Conservation (phyloP, 2,329 filamentous ascomycete genomes). For the Scedosporium dehoogii region DNA sequence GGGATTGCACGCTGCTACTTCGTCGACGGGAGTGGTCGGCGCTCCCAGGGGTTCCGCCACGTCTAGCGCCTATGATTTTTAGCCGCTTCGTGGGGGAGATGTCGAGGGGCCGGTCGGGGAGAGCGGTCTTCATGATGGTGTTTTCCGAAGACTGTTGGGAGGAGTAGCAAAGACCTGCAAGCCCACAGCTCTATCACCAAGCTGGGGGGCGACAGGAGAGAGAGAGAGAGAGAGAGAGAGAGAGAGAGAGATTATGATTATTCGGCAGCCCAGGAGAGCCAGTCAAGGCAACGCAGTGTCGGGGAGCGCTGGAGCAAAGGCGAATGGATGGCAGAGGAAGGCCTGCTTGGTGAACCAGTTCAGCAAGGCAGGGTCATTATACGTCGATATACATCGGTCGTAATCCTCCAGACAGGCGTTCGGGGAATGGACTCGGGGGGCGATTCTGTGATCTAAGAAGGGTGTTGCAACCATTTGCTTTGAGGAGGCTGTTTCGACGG, state of each 20-base stretch:
- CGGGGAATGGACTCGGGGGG: neutral
- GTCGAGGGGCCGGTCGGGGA: neutral
- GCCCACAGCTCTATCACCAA: neutral
- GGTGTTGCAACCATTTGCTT: neutral
- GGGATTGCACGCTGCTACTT: conserved; percentile 3
- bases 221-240: neutral
- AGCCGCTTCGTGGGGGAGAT: neutral
- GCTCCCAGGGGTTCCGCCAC: neutral
- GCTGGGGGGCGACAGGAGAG: neutral
- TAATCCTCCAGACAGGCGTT: neutral
- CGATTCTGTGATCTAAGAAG: neutral
- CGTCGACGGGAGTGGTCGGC: neutral
- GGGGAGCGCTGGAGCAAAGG: neutral
- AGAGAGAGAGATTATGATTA: too few relatives aligned
- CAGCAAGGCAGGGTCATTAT: neutral
- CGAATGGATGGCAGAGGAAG: neutral
- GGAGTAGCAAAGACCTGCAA: neutral
- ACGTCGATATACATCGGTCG: neutral
- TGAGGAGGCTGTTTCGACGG: too few relatives aligned
- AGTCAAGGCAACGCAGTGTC: neutral
- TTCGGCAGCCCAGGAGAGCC: neutral
- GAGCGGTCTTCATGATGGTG: neutral
- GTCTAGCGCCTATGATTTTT: neutral
- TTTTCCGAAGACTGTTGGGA: neutral
- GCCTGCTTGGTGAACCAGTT: conserved; percentile 1